Conservation (phyloP, 2,329 filamentous ascomycete species). For the Cladosporium sphaerospermum region DNA sequence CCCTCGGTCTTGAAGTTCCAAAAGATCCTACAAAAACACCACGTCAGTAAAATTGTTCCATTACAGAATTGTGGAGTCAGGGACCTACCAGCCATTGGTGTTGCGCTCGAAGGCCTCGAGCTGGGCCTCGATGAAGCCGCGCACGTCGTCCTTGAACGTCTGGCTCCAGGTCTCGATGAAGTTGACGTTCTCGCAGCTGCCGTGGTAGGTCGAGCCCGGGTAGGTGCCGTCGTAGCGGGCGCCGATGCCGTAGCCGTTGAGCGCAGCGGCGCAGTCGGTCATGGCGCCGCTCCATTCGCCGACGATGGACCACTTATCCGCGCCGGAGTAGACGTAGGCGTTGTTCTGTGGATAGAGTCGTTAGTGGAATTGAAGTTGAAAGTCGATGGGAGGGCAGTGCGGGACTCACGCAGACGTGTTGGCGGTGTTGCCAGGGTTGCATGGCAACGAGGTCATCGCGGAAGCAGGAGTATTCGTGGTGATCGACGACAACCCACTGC, state of each 20-base stretch:
- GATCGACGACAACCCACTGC: constrained; percentile 56
- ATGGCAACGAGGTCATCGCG: constrained; percentile 45
- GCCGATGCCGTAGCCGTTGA: constrained; percentile 52
- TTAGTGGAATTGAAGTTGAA: too few species aligned
- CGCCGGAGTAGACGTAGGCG: constrained; percentile 37
- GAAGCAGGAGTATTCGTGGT: constrained; percentile 65
- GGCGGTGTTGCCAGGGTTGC: constrained; percentile 48
- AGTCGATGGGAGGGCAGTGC: too few species aligned
- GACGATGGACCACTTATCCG: constrained; percentile 40
- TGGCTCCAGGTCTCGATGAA: constrained; percentile 44
- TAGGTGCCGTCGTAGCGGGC: constrained; percentile 56
- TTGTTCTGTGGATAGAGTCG: constrained; percentile 29
- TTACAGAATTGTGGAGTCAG: too few species aligned
- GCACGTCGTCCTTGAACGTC: constrained; percentile 40
- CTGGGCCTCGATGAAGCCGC: constrained; percentile 51
- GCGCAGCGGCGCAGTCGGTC: constrained; percentile 49
- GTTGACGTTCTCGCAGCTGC: constrained; percentile 49
- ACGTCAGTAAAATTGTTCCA: neutral
- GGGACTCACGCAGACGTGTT: constrained; percentile 43
- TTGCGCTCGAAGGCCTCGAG: constrained; percentile 46
- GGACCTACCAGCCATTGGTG: constrained; percentile 43
- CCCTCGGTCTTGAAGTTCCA: constrained; percentile 53
- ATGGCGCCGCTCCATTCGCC: constrained; percentile 44
- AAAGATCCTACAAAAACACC: constrained; percentile 32
- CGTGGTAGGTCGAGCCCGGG: constrained; percentile 42